Evolutionary conservation across 2,329 filamentous ascomycete species (phyloP), one percentile per base, ranked within the genome.

Genomic region (Calonectria ilicicola): DNA sequence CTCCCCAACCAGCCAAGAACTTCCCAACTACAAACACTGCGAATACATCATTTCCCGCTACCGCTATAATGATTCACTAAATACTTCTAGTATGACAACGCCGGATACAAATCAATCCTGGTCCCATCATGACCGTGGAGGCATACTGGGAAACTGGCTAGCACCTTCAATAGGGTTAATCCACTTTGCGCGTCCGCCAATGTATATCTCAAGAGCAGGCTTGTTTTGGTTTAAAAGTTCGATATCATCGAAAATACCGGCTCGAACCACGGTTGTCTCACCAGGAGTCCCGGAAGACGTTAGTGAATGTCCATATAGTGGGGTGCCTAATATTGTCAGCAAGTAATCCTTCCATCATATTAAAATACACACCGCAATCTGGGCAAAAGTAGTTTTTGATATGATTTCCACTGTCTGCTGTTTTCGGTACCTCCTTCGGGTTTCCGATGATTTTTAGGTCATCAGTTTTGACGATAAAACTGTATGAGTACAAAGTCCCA

Each of bases 311-410:
- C 53, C 53, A 40, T 60, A 60, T 3, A 60, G 6, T 60, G 53
- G 53, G 7, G 53, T 60, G 12, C 53, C 53, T 60, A 60, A 40
- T 9, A 6, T 40, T 23, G 35, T 60, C 53, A 60, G 53, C 21
- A 9, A 27, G 23, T 23, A 5, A 5, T 26, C 3, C 27, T 12
- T 21, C 23, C 1, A 8, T 9, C 15, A 7, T 14, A 9, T 5
- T 21, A 8, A 7, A 17, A 38, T 21, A 26, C 53, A 19, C n/a
- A 60, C 53, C 53, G 53, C 53, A 60, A 21, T 60, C 53, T 5
- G 53, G 53, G 26, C 53, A 60, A 14, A 60, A 60, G 53, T 60
- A 60, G 32, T 60, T 60, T 15, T 60, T 60, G 21, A 60, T 26
- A 17, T 60, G 53, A 10, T 60, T 60, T 26, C 53, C 53, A 35